Evolutionary conservation across 2,329 filamentous ascomycete genomes (phyloP).

Genomic region (Beauveria varroae): DNA sequence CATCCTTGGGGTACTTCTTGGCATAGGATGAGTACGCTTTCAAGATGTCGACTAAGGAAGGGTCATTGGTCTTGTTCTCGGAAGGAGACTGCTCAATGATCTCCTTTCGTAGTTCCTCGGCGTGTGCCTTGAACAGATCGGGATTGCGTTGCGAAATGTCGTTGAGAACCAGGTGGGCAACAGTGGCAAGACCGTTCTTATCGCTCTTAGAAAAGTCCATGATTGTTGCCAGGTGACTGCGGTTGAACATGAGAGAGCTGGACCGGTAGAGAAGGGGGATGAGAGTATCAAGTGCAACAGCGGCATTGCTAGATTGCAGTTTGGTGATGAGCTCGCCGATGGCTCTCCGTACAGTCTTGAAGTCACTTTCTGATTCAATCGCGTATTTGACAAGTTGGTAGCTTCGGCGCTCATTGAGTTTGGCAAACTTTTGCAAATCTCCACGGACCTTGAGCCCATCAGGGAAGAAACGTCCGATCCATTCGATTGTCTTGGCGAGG

Average conservation of each 20-base stretch:
- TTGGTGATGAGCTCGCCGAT: constrained; percentile 85
- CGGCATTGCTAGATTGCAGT: constrained; percentile 58
- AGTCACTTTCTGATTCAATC: constrained; percentile 79
- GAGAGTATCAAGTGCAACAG: constrained; percentile 69
- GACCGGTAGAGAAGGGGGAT: constrained; percentile 76
- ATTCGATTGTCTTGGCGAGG: constrained; percentile 65
- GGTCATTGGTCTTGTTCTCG: constrained; percentile 57
- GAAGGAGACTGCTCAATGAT: constrained; percentile 75
- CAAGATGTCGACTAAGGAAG: constrained; percentile 75
- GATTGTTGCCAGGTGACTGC: constrained; percentile 85
- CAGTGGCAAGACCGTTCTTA: constrained; percentile 65
- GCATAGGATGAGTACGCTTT: constrained; percentile 93
- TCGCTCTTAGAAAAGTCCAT: constrained; percentile 82
- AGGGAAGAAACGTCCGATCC: constrained; percentile 66
- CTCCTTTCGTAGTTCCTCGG: constrained; percentile 83
- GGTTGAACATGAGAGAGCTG: constrained; percentile 82
- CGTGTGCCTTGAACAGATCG: constrained; percentile 84
- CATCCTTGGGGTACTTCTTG: constrained; percentile 73
- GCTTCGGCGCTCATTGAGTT: constrained; percentile 78
- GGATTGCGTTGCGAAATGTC: constrained; percentile 88
- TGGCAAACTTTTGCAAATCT: constrained; percentile 86
- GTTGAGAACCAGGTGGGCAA: constrained; percentile 82
- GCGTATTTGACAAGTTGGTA: constrained; percentile 87
- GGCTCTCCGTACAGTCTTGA: constrained; percentile 81
- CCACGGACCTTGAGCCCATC: constrained; percentile 64